Evolutionary conservation across 345 rosid genomes (phyloP).

Genomic region (Euphorbia lathyris): DNA sequence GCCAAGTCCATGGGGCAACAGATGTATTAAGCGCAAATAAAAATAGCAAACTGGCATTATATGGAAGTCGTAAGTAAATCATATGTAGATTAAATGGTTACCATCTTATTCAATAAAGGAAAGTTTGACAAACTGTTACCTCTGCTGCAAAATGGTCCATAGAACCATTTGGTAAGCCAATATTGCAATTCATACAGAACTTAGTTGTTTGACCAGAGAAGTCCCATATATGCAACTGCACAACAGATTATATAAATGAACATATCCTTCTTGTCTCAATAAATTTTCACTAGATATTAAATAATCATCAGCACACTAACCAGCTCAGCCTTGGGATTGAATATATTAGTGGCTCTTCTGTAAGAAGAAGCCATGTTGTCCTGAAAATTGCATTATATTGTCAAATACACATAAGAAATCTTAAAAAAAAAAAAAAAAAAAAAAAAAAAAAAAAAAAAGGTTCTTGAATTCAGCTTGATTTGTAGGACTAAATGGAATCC

Average conservation of each 20-base stretch:
- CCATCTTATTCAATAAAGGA: not conserved
- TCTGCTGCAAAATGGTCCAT: not conserved
- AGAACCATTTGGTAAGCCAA: conserved; percentile 30
- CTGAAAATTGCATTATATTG: conserved; percentile 31
- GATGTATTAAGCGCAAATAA: too few relatives aligned
- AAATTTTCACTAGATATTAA: not conserved
- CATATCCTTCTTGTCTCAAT: conserved; percentile 1
- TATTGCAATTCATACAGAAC: conserved; percentile 45
- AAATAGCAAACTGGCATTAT: not conserved
- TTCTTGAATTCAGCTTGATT: not conserved
- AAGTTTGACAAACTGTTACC: conserved; percentile 18
- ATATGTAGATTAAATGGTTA: not conserved
- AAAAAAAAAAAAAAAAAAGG: not conserved
- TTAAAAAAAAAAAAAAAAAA: not conserved
- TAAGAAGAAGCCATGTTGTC: conserved; percentile 61
- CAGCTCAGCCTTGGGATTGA: conserved; percentile 59
- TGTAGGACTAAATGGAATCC: not conserved
- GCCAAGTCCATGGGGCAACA: too few relatives aligned
- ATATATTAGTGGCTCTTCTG: conserved; percentile 79
- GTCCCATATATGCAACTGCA: conserved; percentile 89
- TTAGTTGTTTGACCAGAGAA: conserved; percentile 75
- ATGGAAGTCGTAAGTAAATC: not conserved
- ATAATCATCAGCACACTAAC: conserved; percentile 29
- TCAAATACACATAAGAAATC: not conserved
- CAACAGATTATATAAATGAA: conserved; percentile 18